Evolutionary conservation across 306 rosid species (phyloP).

Genomic region (Cucumis cinereus): DNA sequence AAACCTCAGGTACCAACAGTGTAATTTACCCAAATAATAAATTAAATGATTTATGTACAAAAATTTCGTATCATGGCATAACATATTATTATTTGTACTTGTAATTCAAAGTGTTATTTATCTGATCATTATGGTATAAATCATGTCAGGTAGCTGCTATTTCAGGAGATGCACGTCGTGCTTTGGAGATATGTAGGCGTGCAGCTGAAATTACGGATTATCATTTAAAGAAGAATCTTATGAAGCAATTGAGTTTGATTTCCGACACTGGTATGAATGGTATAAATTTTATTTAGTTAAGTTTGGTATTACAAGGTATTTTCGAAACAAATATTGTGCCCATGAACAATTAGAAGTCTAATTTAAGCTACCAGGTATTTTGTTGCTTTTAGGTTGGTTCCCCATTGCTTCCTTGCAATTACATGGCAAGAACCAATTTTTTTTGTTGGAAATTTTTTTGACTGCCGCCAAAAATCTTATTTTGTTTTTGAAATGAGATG

Average conservation of each 20-base stretch:
- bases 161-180: conserved; percentile 97
- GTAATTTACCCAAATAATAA: neutral
- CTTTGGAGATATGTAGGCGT: conserved; percentile 83
- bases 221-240: conserved; percentile 25
- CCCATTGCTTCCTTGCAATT: neutral
- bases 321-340: neutral
- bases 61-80: neutral
- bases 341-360: neutral
- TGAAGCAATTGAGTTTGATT: conserved; percentile 15
- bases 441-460: neutral
- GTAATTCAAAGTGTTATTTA: neutral
- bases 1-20: too few species aligned
- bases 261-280: conserved; percentile 32
- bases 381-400: neutral
- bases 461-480: neutral
- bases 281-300: conserved; percentile 16
- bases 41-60: neutral
- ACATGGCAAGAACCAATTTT: too few species aligned
- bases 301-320: neutral
- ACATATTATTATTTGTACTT: neutral
- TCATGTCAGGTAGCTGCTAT: conserved; percentile 78
- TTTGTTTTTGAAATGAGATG: too few species aligned
- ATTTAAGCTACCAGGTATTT: neutral
- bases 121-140: conserved; percentile 5
- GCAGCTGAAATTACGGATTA: conserved; percentile 92